A percentile compares a stretch with the other conserved stretches of the same genome.
phyloP scores from a whole-genome alignment of 805 yeast genomes.

The Kregervanrija delftensis region DNA sequence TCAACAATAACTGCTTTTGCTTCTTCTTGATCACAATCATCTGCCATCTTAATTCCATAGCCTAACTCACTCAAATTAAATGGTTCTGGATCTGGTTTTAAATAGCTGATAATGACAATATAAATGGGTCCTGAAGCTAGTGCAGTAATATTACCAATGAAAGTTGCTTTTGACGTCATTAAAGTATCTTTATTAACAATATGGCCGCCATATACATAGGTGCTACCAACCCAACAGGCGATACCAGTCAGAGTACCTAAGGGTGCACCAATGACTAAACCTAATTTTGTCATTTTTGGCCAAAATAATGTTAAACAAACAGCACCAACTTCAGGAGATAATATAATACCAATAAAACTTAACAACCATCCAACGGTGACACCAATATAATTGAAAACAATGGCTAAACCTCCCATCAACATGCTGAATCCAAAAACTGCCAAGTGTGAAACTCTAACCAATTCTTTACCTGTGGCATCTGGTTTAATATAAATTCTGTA shows the following conservation, averaged over 20 bases:
- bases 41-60: conserved; percentile 24
- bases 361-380: conserved; percentile 36
- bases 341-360: conserved; percentile 32
- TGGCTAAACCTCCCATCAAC: conserved; percentile 31
- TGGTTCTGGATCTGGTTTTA: conserved; percentile 27
- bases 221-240: conserved; percentile 35
- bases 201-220: conserved; percentile 20
- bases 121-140: conserved; percentile 22
- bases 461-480: conserved; percentile 30
- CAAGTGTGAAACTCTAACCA: conserved; percentile 30
- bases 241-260: conserved; percentile 48
- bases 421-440: conserved; percentile 37
- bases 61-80: conserved; percentile 20
- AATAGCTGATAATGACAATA: conserved; percentile 22
- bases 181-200: conserved; percentile 23
- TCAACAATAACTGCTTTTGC: conserved; percentile 20
- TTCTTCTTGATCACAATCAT: conserved; percentile 30
- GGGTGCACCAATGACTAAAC: conserved; percentile 34
- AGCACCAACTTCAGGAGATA: conserved; percentile 31
- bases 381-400: conserved; percentile 35
- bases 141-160: conserved; percentile 25
- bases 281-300: conserved; percentile 22
- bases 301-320: conserved; percentile 32
- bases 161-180: conserved; percentile 16
- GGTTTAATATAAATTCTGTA: conserved; percentile 35